Evolutionary conservation across 176 grass and related monocot genomes (phyloP).

Genomic region (Carex littledalei): DNA sequence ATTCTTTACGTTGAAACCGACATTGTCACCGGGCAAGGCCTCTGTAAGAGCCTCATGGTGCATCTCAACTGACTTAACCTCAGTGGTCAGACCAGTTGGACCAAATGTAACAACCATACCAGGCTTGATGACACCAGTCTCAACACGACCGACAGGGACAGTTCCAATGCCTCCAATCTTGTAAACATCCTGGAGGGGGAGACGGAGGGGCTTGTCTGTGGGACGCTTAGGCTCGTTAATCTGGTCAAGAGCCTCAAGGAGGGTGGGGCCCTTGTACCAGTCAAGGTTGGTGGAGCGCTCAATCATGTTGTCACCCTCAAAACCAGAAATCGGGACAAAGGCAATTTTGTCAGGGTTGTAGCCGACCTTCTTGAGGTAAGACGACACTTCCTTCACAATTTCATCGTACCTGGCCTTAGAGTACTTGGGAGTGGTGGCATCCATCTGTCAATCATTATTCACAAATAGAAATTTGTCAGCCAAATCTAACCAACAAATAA

Average conservation of each 20-base stretch:
- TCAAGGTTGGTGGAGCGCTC: slow-evolving; percentile 45
- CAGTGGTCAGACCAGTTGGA: slow-evolving; percentile 21
- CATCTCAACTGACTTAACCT: slow-evolving; percentile 34
- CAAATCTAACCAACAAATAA: background rate
- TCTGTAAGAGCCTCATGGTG: slow-evolving; percentile 23
- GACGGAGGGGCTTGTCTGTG: slow-evolving; percentile 29
- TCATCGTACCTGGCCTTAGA: slow-evolving; percentile 35
- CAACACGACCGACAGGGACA: slow-evolving; percentile 25
- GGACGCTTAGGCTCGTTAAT: slow-evolving; percentile 33
- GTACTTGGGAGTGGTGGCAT: slow-evolving; percentile 43
- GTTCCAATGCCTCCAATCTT: slow-evolving; percentile 31
- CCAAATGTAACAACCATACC: slow-evolving; percentile 26
- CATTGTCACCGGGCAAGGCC: slow-evolving; percentile 21
- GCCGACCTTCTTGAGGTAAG: slow-evolving; percentile 39
- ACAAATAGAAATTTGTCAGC: background rate
- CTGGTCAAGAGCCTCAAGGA: slow-evolving; percentile 35
- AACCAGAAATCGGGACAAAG: slow-evolving; percentile 38
- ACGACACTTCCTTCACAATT: slow-evolving; percentile 46
- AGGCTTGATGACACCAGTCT: slow-evolving; percentile 22
- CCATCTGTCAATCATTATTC: slow-evolving; percentile 26
- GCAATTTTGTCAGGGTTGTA: slow-evolving; percentile 42
- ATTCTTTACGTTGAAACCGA: slow-evolving; percentile 27
- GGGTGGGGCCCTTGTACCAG: slow-evolving; percentile 45
- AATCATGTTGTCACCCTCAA: slow-evolving; percentile 45
- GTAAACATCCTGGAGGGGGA: slow-evolving; percentile 31